These are phyloP conservation scores for Oryza glaberrima DNA, from an alignment of 176 grass and related monocot genomes.

Conservation along the genomic window DNA sequence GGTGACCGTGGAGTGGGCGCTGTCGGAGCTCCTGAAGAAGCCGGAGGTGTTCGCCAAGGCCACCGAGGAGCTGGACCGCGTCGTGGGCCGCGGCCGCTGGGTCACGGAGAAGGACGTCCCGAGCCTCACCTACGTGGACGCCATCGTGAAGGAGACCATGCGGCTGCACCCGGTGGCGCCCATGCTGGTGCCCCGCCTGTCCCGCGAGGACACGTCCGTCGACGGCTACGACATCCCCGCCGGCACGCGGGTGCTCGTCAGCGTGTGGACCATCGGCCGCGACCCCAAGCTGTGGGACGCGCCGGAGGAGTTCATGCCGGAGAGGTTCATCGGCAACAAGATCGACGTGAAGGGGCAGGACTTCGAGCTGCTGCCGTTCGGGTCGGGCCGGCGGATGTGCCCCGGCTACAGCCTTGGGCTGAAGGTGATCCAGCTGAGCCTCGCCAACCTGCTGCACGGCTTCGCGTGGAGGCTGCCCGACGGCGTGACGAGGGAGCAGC, in stretches of 20 bases:
- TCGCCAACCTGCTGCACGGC: constrained; percentile 69
- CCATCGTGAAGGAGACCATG: constrained; percentile 77
- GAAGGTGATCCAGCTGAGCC: constrained; percentile 71
- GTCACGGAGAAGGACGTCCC: constrained; percentile 64
- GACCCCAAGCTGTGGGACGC: constrained; percentile 60
- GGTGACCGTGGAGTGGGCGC: constrained; percentile 59
- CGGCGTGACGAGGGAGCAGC: constrained; percentile 45
- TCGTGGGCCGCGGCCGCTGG: constrained; percentile 58
- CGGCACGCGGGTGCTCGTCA: constrained; percentile 63
- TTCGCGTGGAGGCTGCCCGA: constrained; percentile 60
- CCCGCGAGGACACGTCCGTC: constrained; percentile 42
- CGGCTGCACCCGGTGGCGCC: constrained; percentile 62
- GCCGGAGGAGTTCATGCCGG: constrained; percentile 57
- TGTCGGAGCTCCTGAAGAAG: constrained; percentile 62
- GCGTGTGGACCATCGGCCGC: constrained; percentile 64
- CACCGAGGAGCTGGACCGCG: constrained; percentile 62
- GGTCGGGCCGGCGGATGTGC: constrained; percentile 71
- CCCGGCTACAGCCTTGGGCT: constrained; percentile 67
- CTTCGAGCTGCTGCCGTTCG: constrained; percentile 68
- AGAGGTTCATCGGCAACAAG: constrained; percentile 51
- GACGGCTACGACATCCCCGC: constrained; percentile 62
- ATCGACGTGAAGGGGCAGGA: constrained; percentile 77
- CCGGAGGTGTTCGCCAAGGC: constrained; percentile 59
- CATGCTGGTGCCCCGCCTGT: constrained; percentile 55
- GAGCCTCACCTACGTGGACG: constrained; percentile 51